Evolutionary conservation across 257 asterid genomes (phyloP), one percentile per base, ranked within the genome.

Genomic region (Scutellaria baicalensis): DNA sequence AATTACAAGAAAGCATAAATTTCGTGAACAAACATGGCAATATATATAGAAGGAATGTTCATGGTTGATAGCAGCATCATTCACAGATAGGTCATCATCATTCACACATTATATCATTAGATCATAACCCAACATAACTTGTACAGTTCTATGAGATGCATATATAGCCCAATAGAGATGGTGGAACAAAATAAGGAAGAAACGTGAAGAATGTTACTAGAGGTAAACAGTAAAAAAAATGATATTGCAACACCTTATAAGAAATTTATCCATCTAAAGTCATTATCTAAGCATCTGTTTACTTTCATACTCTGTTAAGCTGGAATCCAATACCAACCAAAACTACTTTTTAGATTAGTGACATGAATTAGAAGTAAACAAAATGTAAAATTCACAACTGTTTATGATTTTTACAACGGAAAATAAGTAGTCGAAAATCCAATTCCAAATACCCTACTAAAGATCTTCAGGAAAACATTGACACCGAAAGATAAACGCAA

Each of bases 1-100:
- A 27, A 27, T 27, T 27, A 1, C 33, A 2, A 27, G 33, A 27
- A 27, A 1, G 33, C 33, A 27, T 27, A n/a, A 27, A 27, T 27
- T 27, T 3, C 33, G 33, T 27, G 4, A 27, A 3, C 3, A 27
- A 27, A 27, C 33, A 27, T 27, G 2, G 33, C 33, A 27, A 27
- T 4, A 27, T 1, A 27, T 27, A n/a, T n/a, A n/a, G n/a, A n/a
- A n/a, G n/a, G n/a, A n/a, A n/a, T n/a, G n/a, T n/a, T 73, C 82
- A 56, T 74, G 69, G 73, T 78, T 63, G 51, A 35, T 21, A 65
- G 31, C 40, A 42, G 51, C 79, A 70, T 65, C 84, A 49, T 80
- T 73, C 43, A 54, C 48, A 51, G 91, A 69, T 59, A 73, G 59
- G 69, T 66, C 82, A 64, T 42, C 13, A 6, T 31, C 63, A 14